These are phyloP conservation scores for Conringia planisiliqua DNA, from an alignment of 345 rosid genomes.

Conservation along the genomic window DNA sequence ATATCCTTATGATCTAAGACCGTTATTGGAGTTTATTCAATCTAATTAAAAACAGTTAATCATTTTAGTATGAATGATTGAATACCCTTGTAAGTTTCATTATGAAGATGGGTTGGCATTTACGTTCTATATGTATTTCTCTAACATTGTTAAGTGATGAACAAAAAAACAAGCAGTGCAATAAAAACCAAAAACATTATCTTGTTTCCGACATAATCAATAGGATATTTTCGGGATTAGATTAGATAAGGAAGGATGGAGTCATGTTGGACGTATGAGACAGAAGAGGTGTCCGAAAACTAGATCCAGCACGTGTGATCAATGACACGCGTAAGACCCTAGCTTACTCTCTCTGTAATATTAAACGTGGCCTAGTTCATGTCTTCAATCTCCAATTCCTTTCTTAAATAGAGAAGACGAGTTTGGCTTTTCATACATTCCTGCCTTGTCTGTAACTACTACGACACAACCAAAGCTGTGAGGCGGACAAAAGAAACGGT, in stretches of 20 bases:
- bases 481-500: neutral
- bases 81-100: neutral
- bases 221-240: neutral
- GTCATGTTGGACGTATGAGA: constrained; percentile 1
- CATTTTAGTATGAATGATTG: neutral
- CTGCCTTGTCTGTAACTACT: neutral
- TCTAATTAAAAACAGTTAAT: no score
- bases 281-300: constrained; percentile 11
- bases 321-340: constrained; percentile 14
- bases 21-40: no score
- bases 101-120: neutral
- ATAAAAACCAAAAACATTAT: neutral
- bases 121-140: neutral
- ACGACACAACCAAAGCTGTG: constrained; percentile 9
- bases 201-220: constrained; percentile 6
- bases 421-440: neutral
- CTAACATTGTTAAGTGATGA: neutral
- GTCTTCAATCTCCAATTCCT: constrained; percentile 10
- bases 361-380: constrained; percentile 12
- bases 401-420: constrained; percentile 2
- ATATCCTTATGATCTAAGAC: no score
- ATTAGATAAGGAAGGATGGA: constrained; percentile 28
- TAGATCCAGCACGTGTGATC: constrained; percentile 5
- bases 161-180: neutral
- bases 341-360: constrained; percentile 1